A percentile compares a stretch with the other conserved stretches of the same genome.
These are phyloP conservation scores for Trichophyton mentagrophytes DNA, from an alignment of 2,329 filamentous ascomycete genomes.

Conservation along the genomic window DNA sequence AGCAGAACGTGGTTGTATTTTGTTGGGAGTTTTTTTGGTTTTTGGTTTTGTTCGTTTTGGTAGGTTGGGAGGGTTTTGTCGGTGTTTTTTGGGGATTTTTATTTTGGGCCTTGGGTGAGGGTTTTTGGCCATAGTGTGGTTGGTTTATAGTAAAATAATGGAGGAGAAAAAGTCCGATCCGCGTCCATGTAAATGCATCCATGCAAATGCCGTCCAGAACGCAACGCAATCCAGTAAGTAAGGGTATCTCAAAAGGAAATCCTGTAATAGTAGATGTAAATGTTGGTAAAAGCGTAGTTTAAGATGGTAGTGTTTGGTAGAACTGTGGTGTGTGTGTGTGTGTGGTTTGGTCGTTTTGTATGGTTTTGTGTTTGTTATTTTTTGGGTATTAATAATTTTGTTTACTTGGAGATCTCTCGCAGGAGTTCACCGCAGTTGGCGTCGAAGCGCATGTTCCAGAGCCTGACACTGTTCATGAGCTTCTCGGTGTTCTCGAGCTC, in stretches of 20 bases:
- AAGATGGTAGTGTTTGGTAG: neutral
- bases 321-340: too few relatives aligned
- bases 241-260: neutral
- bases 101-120: too few relatives aligned
- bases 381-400: too few relatives aligned
- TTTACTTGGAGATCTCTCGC: neutral
- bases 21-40: neutral
- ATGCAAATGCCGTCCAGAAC: neutral
- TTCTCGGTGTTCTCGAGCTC: slow-evolving; percentile 83
- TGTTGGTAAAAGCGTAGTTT: neutral
- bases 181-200: slow-evolving; percentile 1
- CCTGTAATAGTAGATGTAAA: neutral
- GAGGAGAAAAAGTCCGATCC: neutral
- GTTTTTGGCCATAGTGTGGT: too few relatives aligned
- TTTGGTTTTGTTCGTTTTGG: neutral
- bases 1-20: neutral
- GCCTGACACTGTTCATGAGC: slow-evolving; percentile 75
- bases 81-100: neutral
- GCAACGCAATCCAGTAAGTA: neutral
- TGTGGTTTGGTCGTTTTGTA: too few relatives aligned
- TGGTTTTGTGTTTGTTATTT: too few relatives aligned
- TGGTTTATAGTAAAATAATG: too few relatives aligned
- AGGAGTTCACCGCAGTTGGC: slow-evolving; percentile 91
- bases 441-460: slow-evolving; percentile 90
- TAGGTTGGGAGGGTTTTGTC: neutral